These are phyloP conservation scores for Sedum album DNA, from an alignment of 164 flowering plant genomes.

Conservation along the genomic window DNA sequence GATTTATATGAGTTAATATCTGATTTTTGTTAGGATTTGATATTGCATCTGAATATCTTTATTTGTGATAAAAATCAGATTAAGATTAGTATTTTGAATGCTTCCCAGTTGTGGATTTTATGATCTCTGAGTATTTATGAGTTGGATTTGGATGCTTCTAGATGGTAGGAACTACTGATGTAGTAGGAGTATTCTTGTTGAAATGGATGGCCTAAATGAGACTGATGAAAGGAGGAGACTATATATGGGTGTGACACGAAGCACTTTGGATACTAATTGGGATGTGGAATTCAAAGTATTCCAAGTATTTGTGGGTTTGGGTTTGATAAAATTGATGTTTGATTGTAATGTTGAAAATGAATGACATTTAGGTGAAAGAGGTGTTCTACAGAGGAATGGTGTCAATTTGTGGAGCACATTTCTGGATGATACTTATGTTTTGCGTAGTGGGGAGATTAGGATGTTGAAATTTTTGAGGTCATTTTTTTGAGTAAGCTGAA, in stretches of 20 bases:
- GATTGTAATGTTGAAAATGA: constrained; percentile 1
- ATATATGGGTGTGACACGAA: not conserved
- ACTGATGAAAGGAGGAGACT: not conserved
- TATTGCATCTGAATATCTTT: no score
- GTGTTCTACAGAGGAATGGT: not conserved
- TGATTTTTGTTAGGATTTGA: not conserved
- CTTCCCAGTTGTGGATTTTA: no score
- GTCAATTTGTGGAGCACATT: not conserved
- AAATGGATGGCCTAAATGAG: constrained; percentile 1
- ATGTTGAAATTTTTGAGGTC: not conserved
- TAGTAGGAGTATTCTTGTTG: not conserved
- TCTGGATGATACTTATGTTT: not conserved
- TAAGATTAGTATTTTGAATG: no score
- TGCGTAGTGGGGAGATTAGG: not conserved
- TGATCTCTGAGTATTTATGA: no score
- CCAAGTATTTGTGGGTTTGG: not conserved
- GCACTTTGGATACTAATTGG: not conserved
- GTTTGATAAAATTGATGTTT: not conserved
- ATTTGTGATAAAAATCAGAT: no score
- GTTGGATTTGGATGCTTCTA: not conserved
- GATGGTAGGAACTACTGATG: not conserved
- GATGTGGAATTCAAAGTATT: not conserved
- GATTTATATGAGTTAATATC: no score
- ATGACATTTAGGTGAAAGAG: not conserved
- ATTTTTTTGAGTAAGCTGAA: not conserved